Base-by-base conservation (phyloP, 139 green algal genomes). In the Tetraselmis chui region DNA sequence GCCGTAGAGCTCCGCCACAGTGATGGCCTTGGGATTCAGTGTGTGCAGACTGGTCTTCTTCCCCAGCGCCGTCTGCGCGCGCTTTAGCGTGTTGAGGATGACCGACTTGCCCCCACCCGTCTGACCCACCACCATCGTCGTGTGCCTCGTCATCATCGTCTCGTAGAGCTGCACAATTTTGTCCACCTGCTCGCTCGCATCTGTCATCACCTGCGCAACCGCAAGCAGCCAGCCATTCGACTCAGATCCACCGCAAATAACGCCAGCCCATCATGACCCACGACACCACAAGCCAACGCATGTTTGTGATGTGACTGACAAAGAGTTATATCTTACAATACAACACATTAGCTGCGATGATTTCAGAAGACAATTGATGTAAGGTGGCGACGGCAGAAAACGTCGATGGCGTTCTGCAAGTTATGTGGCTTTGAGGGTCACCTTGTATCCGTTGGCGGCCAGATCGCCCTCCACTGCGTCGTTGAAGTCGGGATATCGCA, bases 81-180 rank as follows among this genome's bases (percentile, higher is more conserved):
- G 85, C 0, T 92, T 90, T 29, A 97, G 88, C 1, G 91, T 94
- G 81, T 94, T 90, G 77, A 97, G 85, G 84, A 97, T 97, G 31
- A 97, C 92, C 30, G 88, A 92, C 89, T 97, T 97, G 83, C 94
- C 94, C 23, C 94, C 94, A 23, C 92, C 91, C 22, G 91, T 97
- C 86, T 95, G 87, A 5, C 93, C 93, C 25, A 97, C 93, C 75
- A 97, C 89, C 93, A 97, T 97, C 74, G 91, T 95, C 24, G 92
- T 96, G 88, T 97, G 93, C 25, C 93, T 83, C 2, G 92, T 96
- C 87, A 95, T 91, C 87, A 95, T 91, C n/a, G 89, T 90, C 87
- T 97, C 93, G 83, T 95, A 95, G 82, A 97, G 88, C 91, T 95
- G 92, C 30, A 97, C 88, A 27, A 94, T 83, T 85, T 97, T 97